phyloP scores from a whole-genome alignment of 768 basidiomycete species.

The Naganishia kalamii region DNA sequence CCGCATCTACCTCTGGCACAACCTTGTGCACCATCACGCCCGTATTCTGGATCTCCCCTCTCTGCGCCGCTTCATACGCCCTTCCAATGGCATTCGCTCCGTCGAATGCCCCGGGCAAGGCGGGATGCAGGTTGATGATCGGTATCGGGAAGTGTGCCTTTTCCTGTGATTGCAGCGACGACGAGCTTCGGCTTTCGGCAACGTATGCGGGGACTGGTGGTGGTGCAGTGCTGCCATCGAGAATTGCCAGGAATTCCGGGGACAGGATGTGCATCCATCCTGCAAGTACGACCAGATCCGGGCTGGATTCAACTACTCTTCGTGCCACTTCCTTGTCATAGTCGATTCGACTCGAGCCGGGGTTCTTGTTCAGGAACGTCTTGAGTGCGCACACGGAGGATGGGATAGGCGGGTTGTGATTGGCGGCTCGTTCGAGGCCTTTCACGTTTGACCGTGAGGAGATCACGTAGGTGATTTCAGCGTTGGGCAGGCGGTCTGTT shows the following conservation, averaged over 20 bases:
- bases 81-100: conserved; percentile 85
- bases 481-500: conserved; percentile 65
- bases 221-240: conserved; percentile 48
- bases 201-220: conserved; percentile 26
- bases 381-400: conserved; percentile 77
- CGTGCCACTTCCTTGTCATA: conserved; percentile 78
- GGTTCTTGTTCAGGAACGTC: conserved; percentile 68
- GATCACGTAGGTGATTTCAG: conserved; percentile 70
- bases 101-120: conserved; percentile 91
- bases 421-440: conserved; percentile 72
- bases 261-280: conserved; percentile 98
- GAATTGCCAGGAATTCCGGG: conserved; percentile 66
- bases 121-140: conserved; percentile 95
- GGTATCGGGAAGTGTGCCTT: conserved; percentile 52
- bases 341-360: conserved; percentile 67
- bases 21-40: conserved; percentile 94
- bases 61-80: conserved; percentile 80
- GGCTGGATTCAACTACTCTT: conserved; percentile 58
- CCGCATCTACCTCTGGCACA: conserved; percentile 85
- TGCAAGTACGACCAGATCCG: conserved; percentile 87
- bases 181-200: background rate
- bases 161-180: background rate
- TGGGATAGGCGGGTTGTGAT: conserved; percentile 63
- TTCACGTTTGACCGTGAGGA: conserved; percentile 89
- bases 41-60: conserved; percentile 67